Evolutionary conservation across 2,329 filamentous ascomycete species (phyloP), one percentile per base, ranked within the genome.

Genomic region (Colletotrichum sp.): DNA sequence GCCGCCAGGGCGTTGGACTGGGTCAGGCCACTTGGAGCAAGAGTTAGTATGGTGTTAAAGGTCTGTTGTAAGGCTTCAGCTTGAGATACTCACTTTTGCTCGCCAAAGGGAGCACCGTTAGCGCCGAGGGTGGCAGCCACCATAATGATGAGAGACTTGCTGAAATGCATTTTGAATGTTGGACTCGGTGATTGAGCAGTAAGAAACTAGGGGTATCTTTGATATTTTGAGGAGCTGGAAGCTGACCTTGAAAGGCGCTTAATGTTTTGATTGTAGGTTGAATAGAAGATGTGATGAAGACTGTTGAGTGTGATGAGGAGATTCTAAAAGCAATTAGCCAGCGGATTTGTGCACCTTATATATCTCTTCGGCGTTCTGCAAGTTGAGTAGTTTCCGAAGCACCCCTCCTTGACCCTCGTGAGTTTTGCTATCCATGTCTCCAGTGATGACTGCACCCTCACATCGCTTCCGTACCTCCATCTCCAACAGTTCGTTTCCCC

Each of bases 101-200:
- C 74, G 30, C 70, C 63, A 28, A 72, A 76, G 8, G 74, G 74
- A 26, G 70, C 74, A 26, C 64, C 74, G 28, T 67, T 76, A 28
- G 70, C 74, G 16, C 74, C 74, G 64, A 76, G 73, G 18, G 74
- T 66, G 64, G 74, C 74, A 13, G 70, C 74, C 21, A 76, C 74
- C 74, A 76, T 76, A 21, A 76, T 16, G 59, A 76, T 69, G 21
- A 76, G 74, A 18, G 74, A 76, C 26, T 76, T 34, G 59, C 63
- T 68, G 74, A 76, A 76, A 65, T 65, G 74, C 74, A 76, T 76
- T 34, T 48, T 76, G 64, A 12, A 65, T 15, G 21, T 26, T 18
- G 24, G 5, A n/a, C 8, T 63, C n/a, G 57, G 36, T 26, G 61
- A 26, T 7, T 36, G 16, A 64, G 61, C 32, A 7, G 16, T 59